phyloP scores from a whole-genome alignment of 257 asterid genomes.

The Fraxinus anomala region DNA sequence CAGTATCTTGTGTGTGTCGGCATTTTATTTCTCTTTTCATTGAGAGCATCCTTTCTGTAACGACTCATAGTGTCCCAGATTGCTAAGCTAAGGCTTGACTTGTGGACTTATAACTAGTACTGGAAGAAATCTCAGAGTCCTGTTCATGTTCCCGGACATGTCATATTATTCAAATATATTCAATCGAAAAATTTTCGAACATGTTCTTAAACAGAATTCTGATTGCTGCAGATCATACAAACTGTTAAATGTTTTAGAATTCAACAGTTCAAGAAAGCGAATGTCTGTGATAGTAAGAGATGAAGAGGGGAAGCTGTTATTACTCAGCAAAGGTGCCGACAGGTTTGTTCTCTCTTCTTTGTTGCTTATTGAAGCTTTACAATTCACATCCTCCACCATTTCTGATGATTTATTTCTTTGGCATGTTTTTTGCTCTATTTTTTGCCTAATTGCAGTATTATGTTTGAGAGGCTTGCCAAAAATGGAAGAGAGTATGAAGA shows the following conservation, averaged over 20 bases:
- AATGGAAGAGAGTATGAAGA: conserved; percentile 60
- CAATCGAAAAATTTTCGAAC: background rate
- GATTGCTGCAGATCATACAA: conserved; percentile 63
- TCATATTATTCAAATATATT: background rate
- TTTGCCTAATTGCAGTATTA: conserved; percentile 50
- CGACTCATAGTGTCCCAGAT: no score
- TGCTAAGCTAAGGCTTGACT: no score
- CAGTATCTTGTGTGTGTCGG: conserved; percentile 31
- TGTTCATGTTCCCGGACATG: no score
- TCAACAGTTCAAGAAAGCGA: conserved; percentile 81
- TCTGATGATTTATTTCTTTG: background rate
- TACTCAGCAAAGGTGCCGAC: conserved; percentile 95
- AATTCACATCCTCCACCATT: background rate
- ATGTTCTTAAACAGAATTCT: conserved; percentile 22
- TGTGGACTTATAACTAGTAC: no score
- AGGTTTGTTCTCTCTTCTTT: conserved; percentile 50
- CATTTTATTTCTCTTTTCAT: background rate
- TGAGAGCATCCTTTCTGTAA: background rate
- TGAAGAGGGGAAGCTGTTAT: conserved; percentile 66
- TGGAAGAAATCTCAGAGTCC: no score
- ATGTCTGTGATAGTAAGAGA: conserved; percentile 89
- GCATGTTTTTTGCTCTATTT: background rate
- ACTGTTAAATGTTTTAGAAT: conserved; percentile 72
- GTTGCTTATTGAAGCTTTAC: conserved; percentile 2
- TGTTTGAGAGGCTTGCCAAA: conserved; percentile 74